These are phyloP conservation scores for Boletus reticulatus DNA, from an alignment of 768 basidiomycete genomes.

Conservation along the genomic window DNA sequence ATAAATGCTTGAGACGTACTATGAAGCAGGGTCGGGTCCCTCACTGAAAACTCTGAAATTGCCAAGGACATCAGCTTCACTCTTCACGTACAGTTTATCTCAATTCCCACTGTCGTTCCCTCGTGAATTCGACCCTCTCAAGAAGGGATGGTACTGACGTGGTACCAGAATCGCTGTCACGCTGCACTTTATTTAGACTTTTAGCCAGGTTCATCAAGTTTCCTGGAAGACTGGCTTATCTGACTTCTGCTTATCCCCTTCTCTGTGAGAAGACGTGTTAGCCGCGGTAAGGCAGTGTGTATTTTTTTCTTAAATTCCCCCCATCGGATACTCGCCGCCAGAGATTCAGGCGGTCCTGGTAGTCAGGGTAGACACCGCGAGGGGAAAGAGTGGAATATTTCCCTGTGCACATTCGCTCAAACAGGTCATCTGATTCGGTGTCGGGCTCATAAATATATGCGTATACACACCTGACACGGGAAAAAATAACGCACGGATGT, in stretches of 20 bases:
- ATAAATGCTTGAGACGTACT: neutral
- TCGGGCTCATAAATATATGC: too few species aligned
- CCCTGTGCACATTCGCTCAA: slow-evolving; percentile 6
- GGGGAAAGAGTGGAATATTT: slow-evolving; percentile 18
- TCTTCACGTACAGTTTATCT: slow-evolving; percentile 10
- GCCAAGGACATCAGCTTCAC: neutral
- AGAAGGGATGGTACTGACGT: slow-evolving; percentile 15
- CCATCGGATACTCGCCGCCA: slow-evolving; percentile 6
- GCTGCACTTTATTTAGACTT: slow-evolving; percentile 25
- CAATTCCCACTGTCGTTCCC: slow-evolving; percentile 5
- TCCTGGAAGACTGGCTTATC: slow-evolving; percentile 5
- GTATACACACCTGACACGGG: slow-evolving; percentile 2
- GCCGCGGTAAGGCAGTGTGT: slow-evolving; percentile 22
- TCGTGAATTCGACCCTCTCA: slow-evolving; percentile 1
- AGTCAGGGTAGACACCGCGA: slow-evolving; percentile 14
- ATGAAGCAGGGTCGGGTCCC: slow-evolving; percentile 8
- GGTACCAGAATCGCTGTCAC: slow-evolving; percentile 6
- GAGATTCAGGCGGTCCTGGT: slow-evolving; percentile 7
- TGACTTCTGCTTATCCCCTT: slow-evolving; percentile 18
- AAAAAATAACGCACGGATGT: neutral
- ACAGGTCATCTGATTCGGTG: slow-evolving; percentile 6
- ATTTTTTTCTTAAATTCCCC: slow-evolving; percentile 24
- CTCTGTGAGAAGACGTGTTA: slow-evolving; percentile 13
- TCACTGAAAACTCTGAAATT: slow-evolving; percentile 3
- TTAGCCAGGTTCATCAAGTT: slow-evolving; percentile 20